phyloP scores from a whole-genome alignment of 2,329 filamentous ascomycete genomes.

The Colletotrichum falcatum region DNA sequence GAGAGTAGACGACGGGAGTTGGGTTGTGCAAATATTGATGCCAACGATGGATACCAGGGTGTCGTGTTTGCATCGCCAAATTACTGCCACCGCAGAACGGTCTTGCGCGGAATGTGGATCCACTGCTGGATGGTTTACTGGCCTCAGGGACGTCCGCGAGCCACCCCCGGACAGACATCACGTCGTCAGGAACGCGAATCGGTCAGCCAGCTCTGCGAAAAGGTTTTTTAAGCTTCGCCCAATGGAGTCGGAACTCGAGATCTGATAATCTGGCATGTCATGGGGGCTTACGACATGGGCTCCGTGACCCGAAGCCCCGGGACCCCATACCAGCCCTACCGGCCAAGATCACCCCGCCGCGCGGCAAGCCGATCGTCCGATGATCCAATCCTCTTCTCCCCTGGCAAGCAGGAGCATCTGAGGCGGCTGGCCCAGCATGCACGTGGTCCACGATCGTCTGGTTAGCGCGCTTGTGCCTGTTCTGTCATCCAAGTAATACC shows the following conservation, averaged over 20 bases:
- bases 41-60: neutral
- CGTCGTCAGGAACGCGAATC: slow-evolving; percentile 24
- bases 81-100: neutral
- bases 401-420: slow-evolving; percentile 6
- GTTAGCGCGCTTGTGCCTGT: neutral
- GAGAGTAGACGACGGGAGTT: neutral
- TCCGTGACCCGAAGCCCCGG: slow-evolving; percentile 4
- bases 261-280: slow-evolving; percentile 38
- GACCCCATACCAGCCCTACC: slow-evolving; percentile 29
- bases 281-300: slow-evolving; percentile 13
- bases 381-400: slow-evolving; percentile 18
- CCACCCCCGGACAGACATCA: slow-evolving; percentile 9
- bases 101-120: slow-evolving; percentile 2
- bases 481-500: neutral
- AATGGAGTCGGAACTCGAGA: slow-evolving; percentile 28
- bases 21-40: neutral
- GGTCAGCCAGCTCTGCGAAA: slow-evolving; percentile 3
- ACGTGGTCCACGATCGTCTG: neutral
- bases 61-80: neutral
- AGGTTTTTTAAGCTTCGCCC: slow-evolving; percentile 21
- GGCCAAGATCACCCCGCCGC: slow-evolving; percentile 25
- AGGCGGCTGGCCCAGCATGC: slow-evolving; percentile 4
- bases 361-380: slow-evolving; percentile 36
- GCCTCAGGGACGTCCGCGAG: neutral
- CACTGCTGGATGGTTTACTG: neutral